These are phyloP conservation scores for Hebeloma cylindrosporum DNA, from an alignment of 768 basidiomycete genomes.

Conservation along the genomic window DNA sequence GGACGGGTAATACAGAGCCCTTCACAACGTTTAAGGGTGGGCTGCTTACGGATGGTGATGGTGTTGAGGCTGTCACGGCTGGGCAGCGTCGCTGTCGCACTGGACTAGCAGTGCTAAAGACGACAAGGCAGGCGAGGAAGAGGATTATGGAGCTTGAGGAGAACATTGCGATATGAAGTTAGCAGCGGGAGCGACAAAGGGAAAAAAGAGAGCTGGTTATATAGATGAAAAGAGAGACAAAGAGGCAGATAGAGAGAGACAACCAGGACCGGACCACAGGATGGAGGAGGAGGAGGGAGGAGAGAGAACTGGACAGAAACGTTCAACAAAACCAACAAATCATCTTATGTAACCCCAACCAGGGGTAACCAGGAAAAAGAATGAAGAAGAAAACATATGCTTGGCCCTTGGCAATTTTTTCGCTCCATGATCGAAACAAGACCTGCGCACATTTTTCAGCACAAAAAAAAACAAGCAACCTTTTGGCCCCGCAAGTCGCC, in stretches of 20 bases:
- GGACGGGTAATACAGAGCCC: neutral
- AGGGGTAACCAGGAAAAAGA: too few relatives aligned
- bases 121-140: conserved; percentile 24
- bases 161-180: conserved; percentile 24
- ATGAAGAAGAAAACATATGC: too few relatives aligned
- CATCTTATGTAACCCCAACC: too few relatives aligned
- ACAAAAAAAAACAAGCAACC: too few relatives aligned
- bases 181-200: conserved; percentile 12
- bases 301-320: neutral
- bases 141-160: conserved; percentile 25
- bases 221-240: conserved; percentile 12
- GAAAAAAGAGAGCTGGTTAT: conserved; percentile 7
- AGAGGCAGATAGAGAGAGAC: conserved; percentile 5
- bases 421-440: too few relatives aligned
- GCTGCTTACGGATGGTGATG: neutral
- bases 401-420: too few relatives aligned
- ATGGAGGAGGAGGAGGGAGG: conserved; percentile 7
- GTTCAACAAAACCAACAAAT: too few relatives aligned
- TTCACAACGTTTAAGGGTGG: conserved; percentile 6
- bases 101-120: conserved; percentile 18
- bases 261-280: conserved; percentile 2
- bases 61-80: conserved; percentile 1
- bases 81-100: conserved; percentile 18
- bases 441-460: too few relatives aligned
- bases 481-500: too few relatives aligned